Evolutionary conservation across 2,329 filamentous ascomycete species (phyloP).

Genomic region (Aspergillus floridensis): DNA sequence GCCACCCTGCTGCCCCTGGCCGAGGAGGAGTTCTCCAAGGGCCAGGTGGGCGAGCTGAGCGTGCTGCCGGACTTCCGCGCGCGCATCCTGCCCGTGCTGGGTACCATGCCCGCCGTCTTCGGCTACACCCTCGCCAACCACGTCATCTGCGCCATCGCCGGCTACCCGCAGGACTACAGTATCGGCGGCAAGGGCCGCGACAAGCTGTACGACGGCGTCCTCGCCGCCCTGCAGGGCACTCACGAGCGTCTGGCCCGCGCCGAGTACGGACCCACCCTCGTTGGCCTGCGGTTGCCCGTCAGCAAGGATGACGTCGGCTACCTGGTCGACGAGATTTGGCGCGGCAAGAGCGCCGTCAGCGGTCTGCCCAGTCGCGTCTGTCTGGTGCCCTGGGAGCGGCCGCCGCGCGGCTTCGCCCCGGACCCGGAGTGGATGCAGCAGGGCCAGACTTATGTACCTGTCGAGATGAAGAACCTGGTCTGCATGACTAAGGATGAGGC

Average conservation of each 20-base stretch:
- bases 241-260: constrained; percentile 72
- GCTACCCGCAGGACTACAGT: constrained; percentile 80
- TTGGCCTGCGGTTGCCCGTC: constrained; percentile 76
- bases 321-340: constrained; percentile 83
- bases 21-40: constrained; percentile 84
- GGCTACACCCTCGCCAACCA: constrained; percentile 90
- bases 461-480: constrained; percentile 71
- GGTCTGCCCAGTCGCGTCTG: constrained; percentile 76
- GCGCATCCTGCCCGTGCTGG: constrained; percentile 89
- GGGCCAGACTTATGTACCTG: constrained; percentile 73
- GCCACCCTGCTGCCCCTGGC: constrained; percentile 81
- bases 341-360: constrained; percentile 77
- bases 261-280: constrained; percentile 50
- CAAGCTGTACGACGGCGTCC: constrained; percentile 86
- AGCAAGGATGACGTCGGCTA: constrained; percentile 81
- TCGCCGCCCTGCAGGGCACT: constrained; percentile 69
- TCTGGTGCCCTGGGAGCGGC: constrained; percentile 76
- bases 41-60: constrained; percentile 78
- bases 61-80: constrained; percentile 91
- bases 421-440: constrained; percentile 59
- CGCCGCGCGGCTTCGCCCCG: constrained; percentile 56
- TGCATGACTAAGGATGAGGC: constrained; percentile 94
- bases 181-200: constrained; percentile 76
- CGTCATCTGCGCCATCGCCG: constrained; percentile 75
- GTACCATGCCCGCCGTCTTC: constrained; percentile 97